Evolutionary conservation across 192 early-diverging fungal genomes (phyloP).

Genomic region (Pilobolus umbonatus): DNA sequence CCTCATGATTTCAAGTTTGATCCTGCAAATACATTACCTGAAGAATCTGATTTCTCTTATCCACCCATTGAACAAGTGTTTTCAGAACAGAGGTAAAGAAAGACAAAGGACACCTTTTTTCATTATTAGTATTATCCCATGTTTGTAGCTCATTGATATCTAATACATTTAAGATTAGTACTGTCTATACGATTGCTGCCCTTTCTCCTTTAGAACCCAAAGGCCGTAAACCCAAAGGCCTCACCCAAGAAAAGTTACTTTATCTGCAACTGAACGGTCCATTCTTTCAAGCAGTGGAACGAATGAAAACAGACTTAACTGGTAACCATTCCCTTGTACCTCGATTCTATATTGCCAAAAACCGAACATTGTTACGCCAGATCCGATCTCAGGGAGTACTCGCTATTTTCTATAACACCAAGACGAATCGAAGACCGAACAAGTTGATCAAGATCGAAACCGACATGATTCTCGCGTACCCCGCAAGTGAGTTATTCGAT

Average conservation of each 20-base stretch:
- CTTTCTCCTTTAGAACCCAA: conserved; percentile 25
- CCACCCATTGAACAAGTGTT: conserved; percentile 24
- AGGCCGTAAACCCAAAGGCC: conserved; percentile 24
- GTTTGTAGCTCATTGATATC: too few species aligned
- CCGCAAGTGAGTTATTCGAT: conserved; percentile 23
- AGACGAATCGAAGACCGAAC: conserved; percentile 13
- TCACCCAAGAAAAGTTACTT: conserved; percentile 26
- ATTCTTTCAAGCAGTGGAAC: conserved; percentile 28
- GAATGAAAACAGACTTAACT: conserved; percentile 17
- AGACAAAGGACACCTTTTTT: neutral
- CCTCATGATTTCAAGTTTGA: conserved; percentile 23
- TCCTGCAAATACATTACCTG: conserved; percentile 19
- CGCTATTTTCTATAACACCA: conserved; percentile 29
- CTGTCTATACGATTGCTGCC: conserved; percentile 23
- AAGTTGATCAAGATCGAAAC: conserved; percentile 17
- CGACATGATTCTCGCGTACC: conserved; percentile 23
- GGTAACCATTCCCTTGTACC: conserved; percentile 25
- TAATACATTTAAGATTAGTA: conserved; percentile 11
- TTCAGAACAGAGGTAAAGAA: conserved; percentile 19
- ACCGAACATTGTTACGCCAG: conserved; percentile 34
- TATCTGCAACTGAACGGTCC: conserved; percentile 27
- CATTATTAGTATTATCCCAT: too few species aligned
- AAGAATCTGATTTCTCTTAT: conserved; percentile 29
- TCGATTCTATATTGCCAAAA: conserved; percentile 35
- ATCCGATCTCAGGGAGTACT: conserved; percentile 22